Conservation (phyloP, 352 stramenopile species). For the Phytophthora sp. region DNA sequence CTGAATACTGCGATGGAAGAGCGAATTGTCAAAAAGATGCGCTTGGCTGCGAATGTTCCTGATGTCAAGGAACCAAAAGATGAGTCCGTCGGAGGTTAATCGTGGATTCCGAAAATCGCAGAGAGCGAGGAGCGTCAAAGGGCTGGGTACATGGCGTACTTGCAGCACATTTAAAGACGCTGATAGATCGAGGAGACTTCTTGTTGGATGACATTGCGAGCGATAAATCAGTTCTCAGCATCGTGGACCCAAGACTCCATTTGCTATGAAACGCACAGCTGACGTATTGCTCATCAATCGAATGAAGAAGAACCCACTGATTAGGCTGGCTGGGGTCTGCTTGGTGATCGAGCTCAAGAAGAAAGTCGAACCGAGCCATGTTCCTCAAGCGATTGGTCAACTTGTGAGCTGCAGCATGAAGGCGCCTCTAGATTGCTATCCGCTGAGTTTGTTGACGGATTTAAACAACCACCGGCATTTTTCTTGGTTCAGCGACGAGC, state of each 20-base stretch:
- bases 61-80: slow-evolving; percentile 33
- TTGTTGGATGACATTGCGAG: neutral
- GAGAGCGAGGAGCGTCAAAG: slow-evolving; percentile 20
- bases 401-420: too few relatives aligned
- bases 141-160: slow-evolving; percentile 37
- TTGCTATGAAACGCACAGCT: slow-evolving; percentile 37
- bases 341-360: slow-evolving; percentile 36
- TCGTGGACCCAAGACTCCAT: slow-evolving; percentile 32
- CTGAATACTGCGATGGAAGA: neutral
- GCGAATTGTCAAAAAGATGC: slow-evolving; percentile 20
- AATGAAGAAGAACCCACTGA: slow-evolving; percentile 26
- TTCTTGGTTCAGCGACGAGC: too few relatives aligned
- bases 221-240: slow-evolving; percentile 20
- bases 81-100: slow-evolving; percentile 27
- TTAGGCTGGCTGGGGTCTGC: slow-evolving; percentile 29
- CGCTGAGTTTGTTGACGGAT: too few relatives aligned
- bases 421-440: too few relatives aligned
- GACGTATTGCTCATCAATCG: slow-evolving; percentile 39
- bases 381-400: slow-evolving; percentile 30
- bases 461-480: too few relatives aligned
- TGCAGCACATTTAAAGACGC: slow-evolving; percentile 32
- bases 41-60: slow-evolving; percentile 5
- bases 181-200: slow-evolving; percentile 20
- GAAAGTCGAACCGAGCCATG: slow-evolving; percentile 20
- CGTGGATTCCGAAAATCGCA: slow-evolving; percentile 22